These are phyloP conservation scores for Clonostachys sp. DNA, from an alignment of 2,329 filamentous ascomycete species.

Conservation along the genomic window DNA sequence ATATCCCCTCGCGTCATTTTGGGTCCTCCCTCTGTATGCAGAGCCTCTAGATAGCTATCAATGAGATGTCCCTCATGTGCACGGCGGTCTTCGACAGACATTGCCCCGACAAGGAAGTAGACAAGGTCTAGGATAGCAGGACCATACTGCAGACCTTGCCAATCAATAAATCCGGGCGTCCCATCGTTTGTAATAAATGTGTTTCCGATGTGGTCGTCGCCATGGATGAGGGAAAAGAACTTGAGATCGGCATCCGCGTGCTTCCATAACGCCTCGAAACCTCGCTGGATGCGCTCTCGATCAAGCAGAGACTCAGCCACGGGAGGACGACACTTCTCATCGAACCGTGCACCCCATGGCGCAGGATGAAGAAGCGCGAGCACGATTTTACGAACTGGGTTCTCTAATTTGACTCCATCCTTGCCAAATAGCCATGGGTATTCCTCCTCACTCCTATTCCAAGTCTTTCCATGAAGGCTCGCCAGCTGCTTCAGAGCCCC, in stretches of 20 bases:
- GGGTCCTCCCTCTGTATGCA: constrained; percentile 22
- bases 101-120: constrained; percentile 30
- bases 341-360: constrained; percentile 20
- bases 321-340: constrained; percentile 14
- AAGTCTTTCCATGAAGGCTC: constrained; percentile 30
- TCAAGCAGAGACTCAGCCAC: constrained; percentile 30
- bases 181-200: constrained; percentile 29
- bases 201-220: constrained; percentile 37
- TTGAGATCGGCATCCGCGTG: constrained; percentile 28
- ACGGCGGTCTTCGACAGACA: constrained; percentile 31
- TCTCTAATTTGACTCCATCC: constrained; percentile 9
- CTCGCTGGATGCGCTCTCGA: constrained; percentile 22
- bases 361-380: constrained; percentile 23
- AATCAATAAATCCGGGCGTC: constrained; percentile 32
- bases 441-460: constrained; percentile 13
- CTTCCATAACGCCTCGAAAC: constrained; percentile 25
- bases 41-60: constrained; percentile 24
- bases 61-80: constrained; percentile 29
- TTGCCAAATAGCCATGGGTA: constrained; percentile 18
- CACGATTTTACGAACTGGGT: constrained; percentile 10
- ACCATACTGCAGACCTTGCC: constrained; percentile 31
- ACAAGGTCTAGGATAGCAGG: constrained; percentile 36
- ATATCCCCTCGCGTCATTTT: constrained; percentile 18
- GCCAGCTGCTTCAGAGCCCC: constrained; percentile 31
- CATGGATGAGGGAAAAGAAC: constrained; percentile 26